phyloP scores from a whole-genome alignment of 495 filamentous ascomycete species.

The Penicillium coffeae region DNA sequence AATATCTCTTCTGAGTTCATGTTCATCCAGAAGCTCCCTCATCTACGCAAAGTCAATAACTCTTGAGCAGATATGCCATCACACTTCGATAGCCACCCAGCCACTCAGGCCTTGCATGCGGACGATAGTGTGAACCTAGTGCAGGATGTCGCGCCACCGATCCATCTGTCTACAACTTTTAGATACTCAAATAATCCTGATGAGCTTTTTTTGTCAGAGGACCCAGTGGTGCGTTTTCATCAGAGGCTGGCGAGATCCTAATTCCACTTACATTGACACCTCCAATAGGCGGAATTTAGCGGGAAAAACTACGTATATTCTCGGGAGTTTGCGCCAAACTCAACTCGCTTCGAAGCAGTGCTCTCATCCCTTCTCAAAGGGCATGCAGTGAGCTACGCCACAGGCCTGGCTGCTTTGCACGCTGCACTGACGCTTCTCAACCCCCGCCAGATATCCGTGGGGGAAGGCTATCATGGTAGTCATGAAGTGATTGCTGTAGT shows the following conservation, averaged over 20 bases:
- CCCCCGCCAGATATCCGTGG: constrained; percentile 69
- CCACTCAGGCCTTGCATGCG: constrained; percentile 56
- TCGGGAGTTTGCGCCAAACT: constrained; percentile 65
- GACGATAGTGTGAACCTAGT: constrained; percentile 67
- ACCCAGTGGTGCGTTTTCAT: constrained; percentile 22
- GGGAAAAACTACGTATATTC: constrained; percentile 61
- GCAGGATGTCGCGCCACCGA: constrained; percentile 70
- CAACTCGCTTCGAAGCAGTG: constrained; percentile 73
- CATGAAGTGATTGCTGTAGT: constrained; percentile 71
- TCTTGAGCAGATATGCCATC: constrained; percentile 13
- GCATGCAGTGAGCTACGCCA: constrained; percentile 65
- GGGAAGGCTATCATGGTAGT: constrained; percentile 81
- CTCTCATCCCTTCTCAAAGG: constrained; percentile 64
- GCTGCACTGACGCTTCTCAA: constrained; percentile 69
- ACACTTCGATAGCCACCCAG: constrained; percentile 10
- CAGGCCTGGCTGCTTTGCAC: constrained; percentile 78
- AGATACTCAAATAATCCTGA: constrained; percentile 66
- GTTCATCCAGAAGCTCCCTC: no score
- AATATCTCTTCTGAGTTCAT: no score
- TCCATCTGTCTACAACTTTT: constrained; percentile 82
- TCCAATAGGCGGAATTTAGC: constrained; percentile 23
- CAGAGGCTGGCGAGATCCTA: neutral
- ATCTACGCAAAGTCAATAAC: no score
- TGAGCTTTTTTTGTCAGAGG: constrained; percentile 41
- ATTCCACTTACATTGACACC: neutral